Base-by-base conservation (phyloP, 2,329 filamentous ascomycete species). In the Nemania abortiva region DNA sequence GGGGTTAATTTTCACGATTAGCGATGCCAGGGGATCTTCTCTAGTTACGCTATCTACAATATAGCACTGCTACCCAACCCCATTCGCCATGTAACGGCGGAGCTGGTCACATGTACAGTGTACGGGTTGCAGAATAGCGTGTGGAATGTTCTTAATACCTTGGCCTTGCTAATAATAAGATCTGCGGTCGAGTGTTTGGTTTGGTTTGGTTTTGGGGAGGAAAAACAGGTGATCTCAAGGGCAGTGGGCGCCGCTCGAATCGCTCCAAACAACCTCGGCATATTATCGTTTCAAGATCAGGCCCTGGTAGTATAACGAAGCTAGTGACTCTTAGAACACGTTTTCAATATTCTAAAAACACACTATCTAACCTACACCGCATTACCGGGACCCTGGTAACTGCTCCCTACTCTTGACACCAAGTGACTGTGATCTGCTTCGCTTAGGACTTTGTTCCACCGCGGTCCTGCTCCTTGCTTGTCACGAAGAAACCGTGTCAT, bases 261-360 rank as follows among this genome's bases (percentile, higher is more conserved):
- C 24, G 52, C 61, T 27, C 50, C 31, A 65, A 57, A 54, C 37
- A 56, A 53, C 56, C 50, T 65, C 66, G 62, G 66, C 47, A 54
- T 60, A 50, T 64, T 37, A 24, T 60, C 45, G 65, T 68, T 68
- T 68, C 65, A 64, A 68, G 65, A 64, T 65, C 47, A 61, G 57
- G 29, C 65, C n/a, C 53, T 47, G 47, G 56, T 39, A 34, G 31
- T 29, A 58, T 39, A 31, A 15, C 34, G 11, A 22, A 22, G 55
- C n/a, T 39, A 52, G 49, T 52, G 6, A 27, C 49, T 13, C 49
- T 27, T 52, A 13, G 49, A 29, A 29, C 24, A 47, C 42, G 42
- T 52, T 52, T 52, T 29, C 49, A 52, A 29, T 52, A 52, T 52
- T 55, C 52, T 55, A 55, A 55, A 52, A 52, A 52, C 49, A 55